phyloP scores from a whole-genome alignment of 2,329 filamentous ascomycete species.

The Cytospora chrysosperma region DNA sequence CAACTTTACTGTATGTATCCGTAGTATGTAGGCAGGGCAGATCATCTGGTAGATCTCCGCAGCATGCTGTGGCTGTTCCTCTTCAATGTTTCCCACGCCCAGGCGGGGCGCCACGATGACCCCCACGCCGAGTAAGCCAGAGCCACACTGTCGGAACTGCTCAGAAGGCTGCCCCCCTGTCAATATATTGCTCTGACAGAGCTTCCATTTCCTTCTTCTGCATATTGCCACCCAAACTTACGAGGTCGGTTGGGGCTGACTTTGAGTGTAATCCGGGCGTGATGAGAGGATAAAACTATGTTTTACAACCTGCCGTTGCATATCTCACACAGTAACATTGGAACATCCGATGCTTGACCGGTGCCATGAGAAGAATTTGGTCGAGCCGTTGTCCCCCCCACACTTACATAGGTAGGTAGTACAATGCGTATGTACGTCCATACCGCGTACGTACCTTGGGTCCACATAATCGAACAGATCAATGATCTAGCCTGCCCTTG shows the following conservation, averaged over 20 bases:
- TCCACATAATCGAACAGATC: not conserved
- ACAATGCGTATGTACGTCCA: too few relatives aligned
- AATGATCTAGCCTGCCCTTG: not conserved
- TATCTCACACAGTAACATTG: not conserved
- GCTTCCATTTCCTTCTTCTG: not conserved
- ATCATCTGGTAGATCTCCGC: not conserved
- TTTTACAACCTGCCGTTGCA: not conserved
- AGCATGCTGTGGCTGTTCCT: not conserved
- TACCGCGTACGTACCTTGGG: not conserved
- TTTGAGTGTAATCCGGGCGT: not conserved
- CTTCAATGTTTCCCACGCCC: too few relatives aligned
- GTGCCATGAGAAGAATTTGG: not conserved
- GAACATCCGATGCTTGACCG: not conserved
- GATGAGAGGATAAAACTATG: not conserved
- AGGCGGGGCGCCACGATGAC: conserved; percentile 8
- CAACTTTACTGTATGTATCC: not conserved
- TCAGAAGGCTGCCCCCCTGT: conserved; percentile 3
- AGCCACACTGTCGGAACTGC: conserved; percentile 24
- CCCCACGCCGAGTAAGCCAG: conserved; percentile 23
- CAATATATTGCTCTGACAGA: not conserved
- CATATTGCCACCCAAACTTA: not conserved
- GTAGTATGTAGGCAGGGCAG: not conserved
- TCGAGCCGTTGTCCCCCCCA: not conserved
- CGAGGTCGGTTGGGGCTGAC: too few relatives aligned
- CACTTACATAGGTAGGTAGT: not conserved